Conservation (phyloP, 2,329 filamentous ascomycete genomes). For the Xylaria multiplex region DNA sequence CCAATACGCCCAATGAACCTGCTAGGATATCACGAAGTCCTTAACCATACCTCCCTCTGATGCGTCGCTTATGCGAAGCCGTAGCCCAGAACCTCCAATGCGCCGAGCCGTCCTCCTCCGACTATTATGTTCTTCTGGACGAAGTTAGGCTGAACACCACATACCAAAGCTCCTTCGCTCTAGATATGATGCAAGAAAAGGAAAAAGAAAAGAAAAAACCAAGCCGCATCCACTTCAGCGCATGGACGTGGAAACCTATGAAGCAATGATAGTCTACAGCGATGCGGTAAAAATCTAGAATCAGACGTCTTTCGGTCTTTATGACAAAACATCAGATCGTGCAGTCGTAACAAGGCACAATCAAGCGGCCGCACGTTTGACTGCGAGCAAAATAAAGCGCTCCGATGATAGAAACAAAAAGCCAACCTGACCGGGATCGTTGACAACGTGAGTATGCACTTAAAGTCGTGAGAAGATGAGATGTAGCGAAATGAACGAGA, state of each 20-base stretch:
- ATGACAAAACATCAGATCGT: conserved; percentile 10
- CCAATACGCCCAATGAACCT: conserved; percentile 12
- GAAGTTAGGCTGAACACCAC: conserved; percentile 45
- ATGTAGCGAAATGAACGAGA: conserved; percentile 20
- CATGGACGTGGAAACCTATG: conserved; percentile 9
- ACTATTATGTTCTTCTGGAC: conserved; percentile 33
- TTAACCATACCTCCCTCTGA: conserved; percentile 2
- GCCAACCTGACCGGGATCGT: conserved; percentile 2
- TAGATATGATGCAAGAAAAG: conserved; percentile 40
- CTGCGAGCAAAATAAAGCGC: conserved; percentile 13
- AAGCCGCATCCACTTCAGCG: conserved; percentile 1
- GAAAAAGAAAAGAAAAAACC: conserved; percentile 10
- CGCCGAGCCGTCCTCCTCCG: conserved; percentile 46
- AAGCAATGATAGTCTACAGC: conserved; percentile 9
- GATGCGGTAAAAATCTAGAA: conserved; percentile 25
- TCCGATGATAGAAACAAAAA: conserved; percentile 25
- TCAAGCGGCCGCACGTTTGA: neutral
- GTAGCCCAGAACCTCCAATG: conserved; percentile 29
- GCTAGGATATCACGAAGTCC: neutral
- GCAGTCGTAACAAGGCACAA: conserved; percentile 4
- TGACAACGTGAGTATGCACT: conserved; percentile 23
- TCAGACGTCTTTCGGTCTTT: conserved; percentile 8
- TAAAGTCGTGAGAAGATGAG: conserved; percentile 18
- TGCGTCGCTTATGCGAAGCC: conserved; percentile 17
- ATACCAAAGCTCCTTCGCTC: conserved; percentile 33